Base-by-base conservation (phyloP, 2,329 filamentous ascomycete genomes). In the Rhinocladiella mackenziei region DNA sequence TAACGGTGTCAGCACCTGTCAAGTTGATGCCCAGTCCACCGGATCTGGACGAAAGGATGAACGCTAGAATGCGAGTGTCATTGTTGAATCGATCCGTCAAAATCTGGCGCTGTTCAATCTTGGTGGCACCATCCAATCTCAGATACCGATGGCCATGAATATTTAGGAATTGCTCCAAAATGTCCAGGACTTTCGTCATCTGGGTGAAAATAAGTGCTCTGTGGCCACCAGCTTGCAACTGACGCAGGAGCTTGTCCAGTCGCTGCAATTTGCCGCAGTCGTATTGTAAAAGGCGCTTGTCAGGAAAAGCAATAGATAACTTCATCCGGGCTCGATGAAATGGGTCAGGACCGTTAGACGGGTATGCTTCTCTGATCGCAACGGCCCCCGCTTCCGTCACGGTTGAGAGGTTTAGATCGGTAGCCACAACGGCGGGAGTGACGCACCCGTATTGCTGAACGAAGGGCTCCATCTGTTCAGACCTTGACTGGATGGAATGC, bases 161-260 rank as follows among this genome's bases (percentile, higher is more conserved):
- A 61, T 96, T 97, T 56, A 98, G 78, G 62, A 98, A 98, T 56
- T 92, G 89, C 64, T 99, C 92, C 2, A 99, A 75, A 43, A 99
- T 94, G 63, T 99, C 91, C 13, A 99, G 76, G 33, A 97, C 92
- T 64, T 94, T 95, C 34, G 92, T 97, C 92, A 99, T 98, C 61
- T 99, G 92, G 0, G 94, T 97, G 66, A 99, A 99, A 62, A 99
- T 98, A 38, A 99, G 74, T 7, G 89, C 92, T 5, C 94, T 86
- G 60, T 97, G 92, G 1, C 89, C 89, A 28, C 88, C 89, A 2
- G 86, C 80, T 66, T 97, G 89, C 5, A 98, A 75, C 51, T 85
- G 83, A 7, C 92, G 84, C 10, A 98, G 76, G 2, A 98, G 76
- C 49, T 83, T 83, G 59, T 94, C 92, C 11, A 98, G 76, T 13